A percentile compares a stretch with the other conserved stretches of the same genome.
Conservation (phyloP, 2,329 filamentous ascomycete genomes). For the Macroventuria anomochaeta region DNA sequence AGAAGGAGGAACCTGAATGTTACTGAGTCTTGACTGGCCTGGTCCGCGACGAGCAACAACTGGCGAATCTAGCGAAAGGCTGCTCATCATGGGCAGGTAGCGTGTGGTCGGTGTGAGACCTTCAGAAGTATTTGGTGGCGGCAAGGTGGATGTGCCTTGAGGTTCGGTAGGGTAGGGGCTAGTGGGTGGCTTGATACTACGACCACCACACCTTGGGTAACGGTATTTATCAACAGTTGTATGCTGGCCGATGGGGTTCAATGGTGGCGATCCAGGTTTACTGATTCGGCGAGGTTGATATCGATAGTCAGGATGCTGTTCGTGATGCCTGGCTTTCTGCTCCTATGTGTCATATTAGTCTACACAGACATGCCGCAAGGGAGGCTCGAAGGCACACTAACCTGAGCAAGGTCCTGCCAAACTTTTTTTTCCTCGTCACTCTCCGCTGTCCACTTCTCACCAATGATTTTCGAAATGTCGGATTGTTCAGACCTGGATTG, state of each 20-base stretch:
- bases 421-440: constrained; percentile 75
- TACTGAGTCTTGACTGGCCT: constrained; percentile 37
- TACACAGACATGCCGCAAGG: neutral
- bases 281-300: constrained; percentile 77
- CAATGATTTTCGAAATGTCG: constrained; percentile 97
- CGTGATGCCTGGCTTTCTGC: constrained; percentile 87
- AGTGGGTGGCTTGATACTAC: constrained; percentile 67
- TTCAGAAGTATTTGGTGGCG: constrained; percentile 46
- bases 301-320: constrained; percentile 90
- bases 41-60: constrained; percentile 29
- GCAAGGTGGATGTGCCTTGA: constrained; percentile 48
- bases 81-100: constrained; percentile 48
- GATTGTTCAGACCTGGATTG: constrained; percentile 90
- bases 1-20: constrained; percentile 34
- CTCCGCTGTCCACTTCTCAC: constrained; percentile 86
- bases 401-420: constrained; percentile 90
- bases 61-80: constrained; percentile 50
- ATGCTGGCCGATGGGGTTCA: constrained; percentile 40
- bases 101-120: constrained; percentile 42
- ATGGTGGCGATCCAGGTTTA: constrained; percentile 49
- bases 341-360: constrained; percentile 58
- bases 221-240: constrained; percentile 55
- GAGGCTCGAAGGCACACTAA: constrained; percentile 45
- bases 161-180: constrained; percentile 60
- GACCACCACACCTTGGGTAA: constrained; percentile 75